Percentiles rank a stretch among this genome's conserved stretches.
These are phyloP conservation scores for Acephala macrosclerotiorum DNA, from an alignment of 2,329 filamentous ascomycete species.

Conservation along the genomic window DNA sequence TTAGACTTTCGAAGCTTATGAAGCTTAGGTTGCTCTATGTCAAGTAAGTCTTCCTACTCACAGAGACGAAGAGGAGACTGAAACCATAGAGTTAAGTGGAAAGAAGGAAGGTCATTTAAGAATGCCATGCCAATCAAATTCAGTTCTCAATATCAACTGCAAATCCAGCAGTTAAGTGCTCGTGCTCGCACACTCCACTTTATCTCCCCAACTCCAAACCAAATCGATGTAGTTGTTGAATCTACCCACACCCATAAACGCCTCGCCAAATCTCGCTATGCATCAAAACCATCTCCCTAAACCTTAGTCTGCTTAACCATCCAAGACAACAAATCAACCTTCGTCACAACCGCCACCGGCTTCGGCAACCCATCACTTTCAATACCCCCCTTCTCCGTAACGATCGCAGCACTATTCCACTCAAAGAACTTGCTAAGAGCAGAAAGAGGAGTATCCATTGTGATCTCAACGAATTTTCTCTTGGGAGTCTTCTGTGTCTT, in stretches of 20 bases:
- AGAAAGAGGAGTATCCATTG: constrained; percentile 83
- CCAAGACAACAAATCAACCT: constrained; percentile 94
- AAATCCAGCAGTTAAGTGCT: constrained; percentile 25
- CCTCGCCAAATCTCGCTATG: constrained; percentile 7
- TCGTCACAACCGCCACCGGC: constrained; percentile 91
- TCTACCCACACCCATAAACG: constrained; percentile 24
- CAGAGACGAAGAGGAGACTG: not conserved
- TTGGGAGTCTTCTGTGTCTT: constrained; percentile 53
- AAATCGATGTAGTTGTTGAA: constrained; percentile 31
- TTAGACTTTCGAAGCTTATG: not conserved
- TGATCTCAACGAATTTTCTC: constrained; percentile 91
- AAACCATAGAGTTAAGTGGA: not conserved
- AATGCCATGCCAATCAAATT: not conserved
- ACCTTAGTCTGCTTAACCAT: constrained; percentile 72
- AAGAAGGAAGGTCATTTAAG: not conserved
- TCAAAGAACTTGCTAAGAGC: constrained; percentile 93
- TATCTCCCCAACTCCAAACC: constrained; percentile 7
- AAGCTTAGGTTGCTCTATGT: not conserved
- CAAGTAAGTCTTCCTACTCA: not conserved
- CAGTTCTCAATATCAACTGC: not conserved
- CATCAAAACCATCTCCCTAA: constrained; percentile 12
- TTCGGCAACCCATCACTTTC: constrained; percentile 63
- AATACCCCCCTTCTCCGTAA: constrained; percentile 76
- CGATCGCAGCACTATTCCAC: constrained; percentile 96
- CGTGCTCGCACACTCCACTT: constrained; percentile 13